Conservation (phyloP, 2,329 filamentous ascomycete species). For the Pestalotiopsis sp. region DNA sequence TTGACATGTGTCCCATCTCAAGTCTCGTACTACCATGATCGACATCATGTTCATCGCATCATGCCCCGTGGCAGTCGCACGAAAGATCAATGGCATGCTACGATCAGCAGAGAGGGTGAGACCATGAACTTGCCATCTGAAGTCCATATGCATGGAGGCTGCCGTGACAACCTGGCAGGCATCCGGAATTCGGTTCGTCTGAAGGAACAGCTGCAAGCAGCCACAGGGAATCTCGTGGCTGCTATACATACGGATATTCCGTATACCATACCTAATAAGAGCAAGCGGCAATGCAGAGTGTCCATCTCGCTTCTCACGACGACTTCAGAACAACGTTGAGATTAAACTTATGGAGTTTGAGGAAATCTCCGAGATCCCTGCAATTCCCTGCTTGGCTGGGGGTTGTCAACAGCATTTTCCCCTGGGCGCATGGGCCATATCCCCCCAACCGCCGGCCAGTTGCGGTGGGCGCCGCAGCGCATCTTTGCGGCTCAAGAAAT, state of each 20-base stretch:
- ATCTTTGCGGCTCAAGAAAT: constrained; percentile 27
- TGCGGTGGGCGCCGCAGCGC: constrained; percentile 4
- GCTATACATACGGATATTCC: neutral
- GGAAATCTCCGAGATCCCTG: constrained; percentile 10
- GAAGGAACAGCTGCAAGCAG: neutral
- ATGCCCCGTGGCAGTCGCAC: neutral
- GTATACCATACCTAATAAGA: neutral
- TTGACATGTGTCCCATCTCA: neutral
- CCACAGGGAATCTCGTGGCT: neutral
- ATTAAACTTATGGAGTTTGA: constrained; percentile 13
- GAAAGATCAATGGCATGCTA: neutral
- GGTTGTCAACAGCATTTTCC: neutral
- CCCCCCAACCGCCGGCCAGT: neutral
- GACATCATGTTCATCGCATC: constrained; percentile 3
- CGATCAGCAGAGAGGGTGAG: neutral
- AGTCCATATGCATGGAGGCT: neutral
- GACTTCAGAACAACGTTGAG: constrained; percentile 1
- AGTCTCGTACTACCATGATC: neutral
- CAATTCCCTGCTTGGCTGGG: neutral
- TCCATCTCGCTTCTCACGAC: neutral
- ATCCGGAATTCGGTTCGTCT: constrained; percentile 10
- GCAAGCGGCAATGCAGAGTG: no score
- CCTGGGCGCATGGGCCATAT: neutral
- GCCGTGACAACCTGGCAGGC: constrained; percentile 1
- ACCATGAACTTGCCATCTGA: neutral